Evolutionary conservation across 2,329 filamentous ascomycete genomes (phyloP).

Genomic region (Rhynchosporium agropyri): DNA sequence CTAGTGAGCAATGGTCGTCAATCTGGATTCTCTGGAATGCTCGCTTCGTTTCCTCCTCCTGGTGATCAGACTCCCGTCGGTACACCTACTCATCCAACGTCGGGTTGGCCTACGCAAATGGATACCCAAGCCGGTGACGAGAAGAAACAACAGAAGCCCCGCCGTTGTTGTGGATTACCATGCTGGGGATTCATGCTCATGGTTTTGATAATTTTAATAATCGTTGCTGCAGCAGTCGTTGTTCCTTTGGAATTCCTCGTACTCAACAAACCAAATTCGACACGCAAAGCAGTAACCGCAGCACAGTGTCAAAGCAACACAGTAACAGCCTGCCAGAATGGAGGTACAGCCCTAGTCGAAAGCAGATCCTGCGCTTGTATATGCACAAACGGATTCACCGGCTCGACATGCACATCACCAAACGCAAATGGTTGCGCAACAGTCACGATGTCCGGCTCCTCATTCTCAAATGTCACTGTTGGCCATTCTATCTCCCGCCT

Average conservation of each 20-base stretch:
- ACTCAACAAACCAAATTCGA: constrained; percentile 51
- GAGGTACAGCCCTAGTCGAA: constrained; percentile 73
- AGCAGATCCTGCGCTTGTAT: constrained; percentile 78
- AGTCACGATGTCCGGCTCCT: constrained; percentile 45
- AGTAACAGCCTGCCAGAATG: constrained; percentile 68
- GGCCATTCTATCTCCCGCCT: constrained; percentile 78
- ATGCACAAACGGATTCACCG: constrained; percentile 85
- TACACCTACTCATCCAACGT: constrained; percentile 43
- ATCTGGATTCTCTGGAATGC: constrained; percentile 59
- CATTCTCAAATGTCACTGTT: constrained; percentile 70
- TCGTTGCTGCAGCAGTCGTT: constrained; percentile 80
- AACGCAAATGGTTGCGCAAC: constrained; percentile 59
- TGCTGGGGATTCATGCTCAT: constrained; percentile 74
- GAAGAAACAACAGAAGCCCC: constrained; percentile 32
- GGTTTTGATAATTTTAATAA: constrained; percentile 65
- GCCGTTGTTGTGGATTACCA: constrained; percentile 80
- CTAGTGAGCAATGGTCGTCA: constrained; percentile 26
- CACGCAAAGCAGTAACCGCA: constrained; percentile 20
- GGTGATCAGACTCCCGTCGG: constrained; percentile 51
- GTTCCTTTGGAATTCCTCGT: constrained; percentile 72
- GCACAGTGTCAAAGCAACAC: constrained; percentile 59
- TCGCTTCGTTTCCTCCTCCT: constrained; percentile 66
- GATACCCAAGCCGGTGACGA: constrained; percentile 12
- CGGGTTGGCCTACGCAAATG: constrained; percentile 44
- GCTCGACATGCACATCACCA: constrained; percentile 56